Evolutionary conservation across 257 asterid genomes (phyloP).

Genomic region (Paraleonurus japonicus): DNA sequence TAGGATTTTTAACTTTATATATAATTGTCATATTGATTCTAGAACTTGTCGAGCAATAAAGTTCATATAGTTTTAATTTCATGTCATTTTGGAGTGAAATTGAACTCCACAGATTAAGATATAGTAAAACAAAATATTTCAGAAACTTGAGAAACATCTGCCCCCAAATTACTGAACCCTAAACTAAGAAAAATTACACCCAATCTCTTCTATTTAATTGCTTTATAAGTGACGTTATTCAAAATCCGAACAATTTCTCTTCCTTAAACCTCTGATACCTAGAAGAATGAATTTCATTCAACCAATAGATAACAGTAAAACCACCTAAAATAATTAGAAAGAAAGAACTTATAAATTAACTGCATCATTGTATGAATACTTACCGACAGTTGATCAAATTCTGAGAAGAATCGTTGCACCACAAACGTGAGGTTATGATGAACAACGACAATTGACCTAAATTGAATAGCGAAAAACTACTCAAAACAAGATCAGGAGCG

Average conservation of each 20-base stretch:
- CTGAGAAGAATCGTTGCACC: not conserved
- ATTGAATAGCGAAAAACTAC: too few species aligned
- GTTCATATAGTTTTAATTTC: not conserved
- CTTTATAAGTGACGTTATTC: not conserved
- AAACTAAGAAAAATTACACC: not conserved
- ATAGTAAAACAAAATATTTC: not conserved
- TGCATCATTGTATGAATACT: too few species aligned
- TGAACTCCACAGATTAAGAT: not conserved
- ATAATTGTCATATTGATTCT: not conserved
- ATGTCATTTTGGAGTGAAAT: not conserved
- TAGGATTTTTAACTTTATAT: not conserved
- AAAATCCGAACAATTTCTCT: not conserved
- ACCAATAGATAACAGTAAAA: not conserved
- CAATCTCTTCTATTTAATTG: not conserved
- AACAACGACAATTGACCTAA: not conserved
- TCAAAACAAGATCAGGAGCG: too few species aligned
- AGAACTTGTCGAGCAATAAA: not conserved
- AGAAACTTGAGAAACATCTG: not conserved
- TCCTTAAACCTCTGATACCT: not conserved
- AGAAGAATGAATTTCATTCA: not conserved
- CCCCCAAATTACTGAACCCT: not conserved
- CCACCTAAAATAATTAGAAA: not conserved
- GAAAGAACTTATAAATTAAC: not conserved
- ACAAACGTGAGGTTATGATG: not conserved
- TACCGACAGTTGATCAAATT: not conserved